Evolutionary conservation across 129 eudicot genomes (phyloP).

Genomic region (Smallanthus sonchifolius): DNA sequence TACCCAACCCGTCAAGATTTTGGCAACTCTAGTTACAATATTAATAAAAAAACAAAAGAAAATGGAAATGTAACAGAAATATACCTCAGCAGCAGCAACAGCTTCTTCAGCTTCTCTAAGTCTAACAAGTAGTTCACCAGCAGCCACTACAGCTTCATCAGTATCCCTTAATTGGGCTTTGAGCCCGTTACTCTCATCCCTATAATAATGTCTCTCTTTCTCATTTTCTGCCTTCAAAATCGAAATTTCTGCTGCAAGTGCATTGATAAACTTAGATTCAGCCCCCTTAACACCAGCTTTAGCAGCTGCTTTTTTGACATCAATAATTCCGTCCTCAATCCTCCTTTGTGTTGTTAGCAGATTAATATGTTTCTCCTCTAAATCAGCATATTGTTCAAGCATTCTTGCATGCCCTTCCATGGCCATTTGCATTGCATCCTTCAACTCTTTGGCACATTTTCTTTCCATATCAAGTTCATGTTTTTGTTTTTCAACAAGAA

Average conservation of each 20-base stretch:
- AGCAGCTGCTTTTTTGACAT: slow-evolving; percentile 84
- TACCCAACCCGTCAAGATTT: neutral
- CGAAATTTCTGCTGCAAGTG: slow-evolving; percentile 80
- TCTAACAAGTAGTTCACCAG: slow-evolving; percentile 89
- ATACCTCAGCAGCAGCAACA: slow-evolving; percentile 73
- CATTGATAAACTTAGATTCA: slow-evolving; percentile 73
- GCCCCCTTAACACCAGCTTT: slow-evolving; percentile 83
- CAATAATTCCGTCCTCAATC: slow-evolving; percentile 72
- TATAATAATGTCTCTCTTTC: slow-evolving; percentile 57
- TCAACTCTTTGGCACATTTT: slow-evolving; percentile 81
- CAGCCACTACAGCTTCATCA: slow-evolving; percentile 95
- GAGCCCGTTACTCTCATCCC: slow-evolving; percentile 79
- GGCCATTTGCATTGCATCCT: slow-evolving; percentile 93
- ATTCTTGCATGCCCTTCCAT: slow-evolving; percentile 92
- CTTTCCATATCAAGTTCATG: slow-evolving; percentile 64
- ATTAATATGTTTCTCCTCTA: slow-evolving; percentile 79
- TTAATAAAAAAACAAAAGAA: no score
- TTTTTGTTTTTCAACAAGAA: slow-evolving; percentile 48
- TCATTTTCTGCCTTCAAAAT: slow-evolving; percentile 71
- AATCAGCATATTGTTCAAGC: slow-evolving; percentile 92
- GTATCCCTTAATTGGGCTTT: slow-evolving; percentile 87
- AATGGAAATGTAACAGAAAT: neutral
- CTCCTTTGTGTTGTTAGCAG: slow-evolving; percentile 66
- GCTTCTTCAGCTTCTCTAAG: slow-evolving; percentile 96
- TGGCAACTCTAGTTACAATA: no score